Evolutionary conservation across 179 eudicot genomes (phyloP), one percentile per base, ranked within the genome.

Genomic region (Vitellaria paradoxa): DNA sequence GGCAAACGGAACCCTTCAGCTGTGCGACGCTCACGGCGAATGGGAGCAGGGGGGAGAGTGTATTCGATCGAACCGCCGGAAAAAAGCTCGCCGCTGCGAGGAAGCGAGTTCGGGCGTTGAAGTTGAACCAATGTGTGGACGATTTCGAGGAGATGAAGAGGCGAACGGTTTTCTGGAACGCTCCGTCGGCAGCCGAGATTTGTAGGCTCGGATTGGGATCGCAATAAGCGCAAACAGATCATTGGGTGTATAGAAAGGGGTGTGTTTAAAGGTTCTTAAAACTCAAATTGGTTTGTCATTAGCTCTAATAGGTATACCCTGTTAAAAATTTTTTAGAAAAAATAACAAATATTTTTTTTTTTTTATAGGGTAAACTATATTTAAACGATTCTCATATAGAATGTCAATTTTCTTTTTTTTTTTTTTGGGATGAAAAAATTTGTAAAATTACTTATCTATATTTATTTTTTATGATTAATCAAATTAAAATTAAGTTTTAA

Each of bases 11-110:
- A 65, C 86, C 0, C 68, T 95, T 1, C 81, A 88, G 80, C 86
- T 96, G 37, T 96, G 99, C 59, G 89, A 96, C 23, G 98, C 93
- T 0, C 88, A 76, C 60, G 85, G 76, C 7, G 88, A 78, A 13
- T 96, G 97, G 99, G 98, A 88, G 42, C 71, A 65, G 15, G 92
- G 94, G 99, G 98, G 94, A 93, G 81, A 57, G 52, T 23, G 50
- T 81, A 0, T 96, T 90, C 57, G 98, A 93, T 70, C 46, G 62
- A 20, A 69, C 45, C 5, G 93, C 78, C 6, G 97, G 96, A 17
- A 50, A 80, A 59, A 73, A 73, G 40, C 71, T 91, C 9, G 88
- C 88, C 3, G 63, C 64, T 4, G 83, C 67, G 53, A 86, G 99
- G 80, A 87, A 75, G 86, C 78, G 73, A 23, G 76, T 88, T 9